Percentiles rank a stretch among this genome's conserved stretches.
Evolutionary conservation across 441 rosid genomes (phyloP).

Genomic region (Populus hybrid): DNA sequence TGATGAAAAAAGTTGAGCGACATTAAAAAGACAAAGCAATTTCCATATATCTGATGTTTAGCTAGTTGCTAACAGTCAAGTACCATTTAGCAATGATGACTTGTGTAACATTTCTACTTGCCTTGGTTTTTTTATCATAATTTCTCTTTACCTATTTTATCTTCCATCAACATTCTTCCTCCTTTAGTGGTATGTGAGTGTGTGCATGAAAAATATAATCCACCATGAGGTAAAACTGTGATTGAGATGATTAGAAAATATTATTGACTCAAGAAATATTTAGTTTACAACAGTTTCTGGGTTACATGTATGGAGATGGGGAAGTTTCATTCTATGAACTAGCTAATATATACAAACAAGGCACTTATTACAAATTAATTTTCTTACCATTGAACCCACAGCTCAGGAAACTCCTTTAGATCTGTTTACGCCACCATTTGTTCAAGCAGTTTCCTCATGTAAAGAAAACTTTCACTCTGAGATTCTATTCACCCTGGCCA

Average conservation of each 20-base stretch:
- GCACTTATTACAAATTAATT: background rate
- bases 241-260: background rate
- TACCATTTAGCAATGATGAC: background rate
- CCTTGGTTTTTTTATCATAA: background rate
- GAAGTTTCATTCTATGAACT: background rate
- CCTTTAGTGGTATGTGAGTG: too few species aligned
- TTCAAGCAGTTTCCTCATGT: background rate
- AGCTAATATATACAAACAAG: background rate
- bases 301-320: background rate
- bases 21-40: background rate
- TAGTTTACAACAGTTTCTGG: conserved; percentile 2
- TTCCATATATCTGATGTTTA: background rate
- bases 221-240: too few species aligned
- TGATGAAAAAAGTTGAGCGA: background rate
- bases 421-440: background rate
- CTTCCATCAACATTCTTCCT: too few species aligned
- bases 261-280: conserved; percentile 6
- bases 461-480: conserved; percentile 1
- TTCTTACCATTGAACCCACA: background rate
- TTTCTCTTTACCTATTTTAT: background rate
- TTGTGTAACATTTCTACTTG: background rate
- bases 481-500: conserved; percentile 14
- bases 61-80: background rate
- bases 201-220: too few species aligned
- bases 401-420: background rate